A percentile compares a stretch with the other conserved stretches of the same genome.
Conservation (phyloP, 2,329 filamentous ascomycete species). For the Graphilbum ipis-grandicollis region DNA sequence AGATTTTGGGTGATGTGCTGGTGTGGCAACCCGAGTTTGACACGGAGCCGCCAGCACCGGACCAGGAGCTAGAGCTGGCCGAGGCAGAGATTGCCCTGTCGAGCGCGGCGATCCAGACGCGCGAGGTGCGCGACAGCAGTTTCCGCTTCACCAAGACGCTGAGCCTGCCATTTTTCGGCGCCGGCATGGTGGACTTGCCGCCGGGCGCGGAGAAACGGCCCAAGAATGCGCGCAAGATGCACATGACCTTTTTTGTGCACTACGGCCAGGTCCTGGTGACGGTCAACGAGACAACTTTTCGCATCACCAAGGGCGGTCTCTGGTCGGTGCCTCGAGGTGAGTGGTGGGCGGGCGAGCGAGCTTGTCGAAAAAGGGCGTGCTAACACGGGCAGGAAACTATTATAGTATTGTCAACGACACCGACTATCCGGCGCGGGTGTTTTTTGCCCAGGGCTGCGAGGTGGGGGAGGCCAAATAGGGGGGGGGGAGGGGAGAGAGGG, state of each 20-base stretch:
- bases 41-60: slow-evolving; percentile 30
- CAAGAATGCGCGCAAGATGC: slow-evolving; percentile 91
- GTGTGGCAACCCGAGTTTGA: slow-evolving; percentile 45
- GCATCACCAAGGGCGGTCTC: slow-evolving; percentile 71
- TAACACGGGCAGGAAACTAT: slow-evolving; percentile 69
- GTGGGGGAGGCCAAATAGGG: slow-evolving; percentile 9
- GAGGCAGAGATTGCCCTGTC: slow-evolving; percentile 40
- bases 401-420: slow-evolving; percentile 81
- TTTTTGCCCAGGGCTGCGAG: slow-evolving; percentile 82
- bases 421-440: slow-evolving; percentile 55
- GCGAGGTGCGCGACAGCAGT: slow-evolving; percentile 43
- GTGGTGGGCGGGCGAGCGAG: slow-evolving; percentile 16
- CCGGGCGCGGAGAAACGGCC: slow-evolving; percentile 67
- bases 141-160: slow-evolving; percentile 86
- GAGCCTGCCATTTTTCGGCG: slow-evolving; percentile 70
- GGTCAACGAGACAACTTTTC: slow-evolving; percentile 59
- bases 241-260: slow-evolving; percentile 90
- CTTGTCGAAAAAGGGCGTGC: too few species aligned
- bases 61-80: slow-evolving; percentile 35
- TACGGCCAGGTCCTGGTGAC: slow-evolving; percentile 67
- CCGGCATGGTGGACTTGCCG: slow-evolving; percentile 77
- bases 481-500: too few species aligned
- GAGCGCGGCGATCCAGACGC: slow-evolving; percentile 36
- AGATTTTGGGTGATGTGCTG: slow-evolving; percentile 44
- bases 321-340: slow-evolving; percentile 92